Evolutionary conservation across 2,329 filamentous ascomycete genomes (phyloP).

Genomic region (Epichloe glyceriae): DNA sequence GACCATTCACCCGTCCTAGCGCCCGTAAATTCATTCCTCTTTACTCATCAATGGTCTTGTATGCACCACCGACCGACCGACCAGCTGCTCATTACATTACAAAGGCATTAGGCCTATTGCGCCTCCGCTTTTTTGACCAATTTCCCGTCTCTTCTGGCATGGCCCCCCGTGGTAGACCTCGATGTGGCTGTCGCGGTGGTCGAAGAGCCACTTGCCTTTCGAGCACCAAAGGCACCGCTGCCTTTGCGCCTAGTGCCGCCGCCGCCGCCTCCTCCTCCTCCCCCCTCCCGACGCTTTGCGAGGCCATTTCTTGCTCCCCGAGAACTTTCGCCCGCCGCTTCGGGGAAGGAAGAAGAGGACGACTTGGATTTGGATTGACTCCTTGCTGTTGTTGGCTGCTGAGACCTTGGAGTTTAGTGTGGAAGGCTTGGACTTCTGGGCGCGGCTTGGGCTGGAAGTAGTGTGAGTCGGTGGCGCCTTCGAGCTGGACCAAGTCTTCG

Average conservation of each 20-base stretch:
- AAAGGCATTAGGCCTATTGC: conserved; percentile 27
- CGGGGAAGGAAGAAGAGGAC: conserved; percentile 13
- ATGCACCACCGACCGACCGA: too few species aligned
- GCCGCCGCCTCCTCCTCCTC: conserved; percentile 3
- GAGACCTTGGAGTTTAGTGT: conserved; percentile 18
- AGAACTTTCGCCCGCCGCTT: conserved; percentile 16
- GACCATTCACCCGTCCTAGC: too few species aligned
- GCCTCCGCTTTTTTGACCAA: conserved; percentile 20
- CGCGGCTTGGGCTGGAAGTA: conserved; percentile 27
- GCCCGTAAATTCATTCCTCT: background rate
- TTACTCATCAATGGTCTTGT: background rate
- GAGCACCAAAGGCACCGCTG: conserved; percentile 7
- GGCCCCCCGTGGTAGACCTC: conserved; percentile 9
- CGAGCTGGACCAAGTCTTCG: conserved; percentile 24
- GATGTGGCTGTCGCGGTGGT: conserved; percentile 8
- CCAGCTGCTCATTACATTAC: conserved; percentile 9
- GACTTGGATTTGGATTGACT: conserved; percentile 14
- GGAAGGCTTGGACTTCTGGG: conserved; percentile 22
- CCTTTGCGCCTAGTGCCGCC: conserved; percentile 19
- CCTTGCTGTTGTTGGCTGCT: conserved; percentile 12
- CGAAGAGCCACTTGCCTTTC: conserved; percentile 19
- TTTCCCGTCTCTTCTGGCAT: conserved; percentile 16
- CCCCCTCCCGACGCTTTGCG: conserved; percentile 14
- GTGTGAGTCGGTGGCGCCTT: conserved; percentile 29
- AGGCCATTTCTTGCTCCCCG: conserved; percentile 15